phyloP scores from a whole-genome alignment of 2,329 filamentous ascomycete species.

The Hypoxylon rubiginosum region DNA sequence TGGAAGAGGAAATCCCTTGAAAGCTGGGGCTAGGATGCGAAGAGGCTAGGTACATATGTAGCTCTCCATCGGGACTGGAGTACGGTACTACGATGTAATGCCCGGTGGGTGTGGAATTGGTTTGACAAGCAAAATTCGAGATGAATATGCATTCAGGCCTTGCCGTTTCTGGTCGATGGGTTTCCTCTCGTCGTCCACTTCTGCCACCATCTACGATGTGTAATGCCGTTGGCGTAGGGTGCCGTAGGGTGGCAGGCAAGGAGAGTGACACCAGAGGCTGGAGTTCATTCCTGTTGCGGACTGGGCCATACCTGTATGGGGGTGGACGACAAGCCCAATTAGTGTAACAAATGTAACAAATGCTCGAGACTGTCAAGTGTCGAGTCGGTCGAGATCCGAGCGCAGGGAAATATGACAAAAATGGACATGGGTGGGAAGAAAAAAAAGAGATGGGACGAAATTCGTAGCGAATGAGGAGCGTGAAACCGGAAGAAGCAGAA shows the following conservation, averaged over 20 bases:
- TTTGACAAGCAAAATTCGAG: constrained; percentile 24
- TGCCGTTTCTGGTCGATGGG: constrained; percentile 26
- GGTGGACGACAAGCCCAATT: constrained; percentile 24
- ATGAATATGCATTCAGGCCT: constrained; percentile 13
- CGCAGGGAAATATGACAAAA: constrained; percentile 19
- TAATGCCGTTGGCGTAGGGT: constrained; percentile 4
- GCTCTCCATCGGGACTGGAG: constrained; percentile 11
- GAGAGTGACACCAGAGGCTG: constrained; percentile 8
- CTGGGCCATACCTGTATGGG: constrained; percentile 9
- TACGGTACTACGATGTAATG: constrained; percentile 25
- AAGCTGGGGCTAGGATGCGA: constrained; percentile 21
- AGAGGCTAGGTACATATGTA: background rate
- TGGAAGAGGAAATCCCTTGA: constrained; percentile 36
- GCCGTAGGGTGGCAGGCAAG: constrained; percentile 7
- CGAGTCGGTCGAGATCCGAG: constrained; percentile 34
- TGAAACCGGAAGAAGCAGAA: constrained; percentile 12
- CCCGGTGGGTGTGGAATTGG: constrained; percentile 16
- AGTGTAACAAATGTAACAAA: constrained; percentile 28
- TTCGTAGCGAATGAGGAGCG: constrained; percentile 20
- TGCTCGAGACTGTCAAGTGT: background rate
- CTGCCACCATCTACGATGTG: constrained; percentile 23
- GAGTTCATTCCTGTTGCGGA: constrained; percentile 26
- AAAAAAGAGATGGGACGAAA: constrained; percentile 20
- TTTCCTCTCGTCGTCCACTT: constrained; percentile 11
- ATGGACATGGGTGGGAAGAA: background rate